These are phyloP conservation scores for Rhizophora apiculata DNA, from an alignment of 345 rosid genomes.

Conservation along the genomic window DNA sequence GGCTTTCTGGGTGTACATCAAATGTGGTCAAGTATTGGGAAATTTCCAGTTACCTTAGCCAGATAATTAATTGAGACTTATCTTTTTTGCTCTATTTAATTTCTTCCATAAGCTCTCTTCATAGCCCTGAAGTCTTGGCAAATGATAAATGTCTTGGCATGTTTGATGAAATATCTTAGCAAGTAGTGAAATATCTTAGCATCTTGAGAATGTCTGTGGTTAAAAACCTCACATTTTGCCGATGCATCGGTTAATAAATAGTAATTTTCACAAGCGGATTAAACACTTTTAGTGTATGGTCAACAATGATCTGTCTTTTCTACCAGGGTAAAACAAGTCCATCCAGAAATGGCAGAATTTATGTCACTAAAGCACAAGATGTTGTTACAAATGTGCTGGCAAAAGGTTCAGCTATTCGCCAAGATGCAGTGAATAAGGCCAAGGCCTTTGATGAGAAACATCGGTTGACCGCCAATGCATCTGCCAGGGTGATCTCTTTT, in stretches of 20 bases:
- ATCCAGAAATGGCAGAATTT: slow-evolving; percentile 56
- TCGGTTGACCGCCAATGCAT: slow-evolving; percentile 75
- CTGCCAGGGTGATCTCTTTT: slow-evolving; percentile 79
- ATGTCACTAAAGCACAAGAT: slow-evolving; percentile 81
- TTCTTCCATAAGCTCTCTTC: neutral
- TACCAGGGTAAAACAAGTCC: slow-evolving; percentile 48
- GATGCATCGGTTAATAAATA: slow-evolving; percentile 5
- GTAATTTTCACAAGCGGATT: neutral
- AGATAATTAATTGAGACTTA: neutral
- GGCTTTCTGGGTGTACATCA: neutral
- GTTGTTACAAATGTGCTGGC: slow-evolving; percentile 76
- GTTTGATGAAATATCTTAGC: neutral
- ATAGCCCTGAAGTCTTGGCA: neutral
- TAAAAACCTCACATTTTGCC: neutral
- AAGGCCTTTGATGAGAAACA: slow-evolving; percentile 93
- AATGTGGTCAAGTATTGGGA: neutral
- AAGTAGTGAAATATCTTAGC: neutral
- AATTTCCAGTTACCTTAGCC: neutral
- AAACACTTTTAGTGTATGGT: neutral
- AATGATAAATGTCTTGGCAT: neutral
- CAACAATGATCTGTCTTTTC: slow-evolving; percentile 10
- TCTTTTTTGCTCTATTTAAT: neutral
- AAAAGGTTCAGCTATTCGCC: slow-evolving; percentile 80
- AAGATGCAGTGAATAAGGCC: slow-evolving; percentile 93
- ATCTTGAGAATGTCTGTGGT: neutral